A percentile compares a stretch with the other conserved stretches of the same genome.
phyloP scores from a whole-genome alignment of 768 basidiomycete genomes.

The Dioszegia aurantiaca region DNA sequence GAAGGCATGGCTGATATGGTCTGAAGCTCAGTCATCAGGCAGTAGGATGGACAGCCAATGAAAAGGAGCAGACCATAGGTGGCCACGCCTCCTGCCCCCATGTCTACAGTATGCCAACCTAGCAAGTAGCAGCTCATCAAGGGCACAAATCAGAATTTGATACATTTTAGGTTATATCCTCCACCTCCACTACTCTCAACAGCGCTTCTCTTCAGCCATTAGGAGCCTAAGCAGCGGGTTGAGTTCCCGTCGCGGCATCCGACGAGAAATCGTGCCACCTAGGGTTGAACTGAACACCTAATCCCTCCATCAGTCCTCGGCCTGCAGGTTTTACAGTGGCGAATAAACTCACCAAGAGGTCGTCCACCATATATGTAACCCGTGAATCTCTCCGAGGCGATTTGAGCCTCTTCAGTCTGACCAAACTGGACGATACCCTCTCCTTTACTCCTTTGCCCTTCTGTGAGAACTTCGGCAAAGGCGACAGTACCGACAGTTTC shows the following conservation, averaged over 20 bases:
- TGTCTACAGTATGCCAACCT: too few species aligned
- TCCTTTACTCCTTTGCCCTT: constrained; percentile 87
- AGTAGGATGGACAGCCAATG: too few species aligned
- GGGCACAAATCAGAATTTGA: too few species aligned
- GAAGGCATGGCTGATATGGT: too few species aligned
- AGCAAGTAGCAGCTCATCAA: too few species aligned
- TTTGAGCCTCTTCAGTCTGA: constrained; percentile 82
- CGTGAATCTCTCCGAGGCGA: constrained; percentile 96
- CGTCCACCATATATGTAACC: constrained; percentile 92
- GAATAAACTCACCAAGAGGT: constrained; percentile 71
- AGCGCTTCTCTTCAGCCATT: background rate
- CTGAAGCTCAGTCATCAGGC: too few species aligned
- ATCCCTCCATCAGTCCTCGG: constrained; percentile 8
- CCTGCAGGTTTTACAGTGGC: too few species aligned
- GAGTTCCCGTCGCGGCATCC: constrained; percentile 75
- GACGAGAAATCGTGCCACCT: constrained; percentile 92
- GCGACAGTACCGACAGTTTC: constrained; percentile 96
- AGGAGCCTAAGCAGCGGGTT: constrained; percentile 19
- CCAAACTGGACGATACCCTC: constrained; percentile 94
- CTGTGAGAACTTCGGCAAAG: constrained; percentile 89
- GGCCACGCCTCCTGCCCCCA: too few species aligned
- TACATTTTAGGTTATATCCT: background rate
- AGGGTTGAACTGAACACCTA: constrained; percentile 91
- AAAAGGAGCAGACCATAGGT: too few species aligned
- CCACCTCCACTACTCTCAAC: background rate